Evolutionary conservation across 345 rosid species (phyloP).

Genomic region (Eucalyptus lansdowneana): DNA sequence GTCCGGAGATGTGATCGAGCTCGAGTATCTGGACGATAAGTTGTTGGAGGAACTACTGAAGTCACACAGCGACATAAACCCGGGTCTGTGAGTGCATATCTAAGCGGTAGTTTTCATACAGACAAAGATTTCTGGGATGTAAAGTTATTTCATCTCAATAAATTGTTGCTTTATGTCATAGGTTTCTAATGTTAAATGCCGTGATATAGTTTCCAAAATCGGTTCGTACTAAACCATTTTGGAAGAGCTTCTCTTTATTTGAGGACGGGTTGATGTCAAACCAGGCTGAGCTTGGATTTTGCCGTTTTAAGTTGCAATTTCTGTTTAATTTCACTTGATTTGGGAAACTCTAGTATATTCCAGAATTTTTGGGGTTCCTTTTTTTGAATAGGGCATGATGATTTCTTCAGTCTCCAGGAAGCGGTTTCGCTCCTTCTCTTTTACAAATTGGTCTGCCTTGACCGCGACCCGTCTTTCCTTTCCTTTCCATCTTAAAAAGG

Average conservation of each 20-base stretch:
- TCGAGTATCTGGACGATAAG: background rate
- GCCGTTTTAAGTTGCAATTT: background rate
- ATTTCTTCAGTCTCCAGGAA: background rate
- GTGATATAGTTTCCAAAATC: background rate
- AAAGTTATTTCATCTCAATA: background rate
- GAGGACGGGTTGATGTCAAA: background rate
- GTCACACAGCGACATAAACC: background rate
- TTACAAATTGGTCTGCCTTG: background rate
- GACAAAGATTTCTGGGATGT: background rate
- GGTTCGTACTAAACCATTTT: background rate
- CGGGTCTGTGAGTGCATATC: background rate
- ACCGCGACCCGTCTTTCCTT: background rate
- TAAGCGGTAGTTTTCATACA: background rate
- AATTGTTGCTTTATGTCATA: background rate
- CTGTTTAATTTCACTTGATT: background rate
- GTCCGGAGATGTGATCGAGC: background rate
- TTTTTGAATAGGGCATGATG: background rate
- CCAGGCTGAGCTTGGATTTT: background rate
- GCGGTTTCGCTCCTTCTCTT: background rate
- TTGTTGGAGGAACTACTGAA: background rate
- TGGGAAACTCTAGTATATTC: background rate
- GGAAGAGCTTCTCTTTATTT: background rate
- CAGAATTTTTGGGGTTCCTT: background rate
- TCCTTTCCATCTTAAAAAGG: background rate
- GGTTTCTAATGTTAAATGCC: background rate